These are phyloP conservation scores for Acidiella bohemica DNA, from an alignment of 495 filamentous ascomycete species.

Conservation along the genomic window DNA sequence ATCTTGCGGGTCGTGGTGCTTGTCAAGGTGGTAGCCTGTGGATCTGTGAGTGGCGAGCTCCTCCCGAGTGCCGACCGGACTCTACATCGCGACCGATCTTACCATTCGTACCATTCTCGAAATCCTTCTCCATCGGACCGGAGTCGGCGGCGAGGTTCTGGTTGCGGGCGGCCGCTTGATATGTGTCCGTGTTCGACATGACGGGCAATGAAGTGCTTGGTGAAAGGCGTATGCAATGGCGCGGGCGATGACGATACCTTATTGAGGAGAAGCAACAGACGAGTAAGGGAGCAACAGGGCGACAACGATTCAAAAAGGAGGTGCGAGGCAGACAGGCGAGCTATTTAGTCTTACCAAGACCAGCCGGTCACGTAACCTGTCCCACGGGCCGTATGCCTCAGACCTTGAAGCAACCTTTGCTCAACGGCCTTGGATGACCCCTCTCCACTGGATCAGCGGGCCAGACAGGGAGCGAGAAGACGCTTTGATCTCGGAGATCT, in stretches of 20 bases:
- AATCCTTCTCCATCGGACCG: conserved; percentile 24
- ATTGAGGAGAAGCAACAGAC: too few species aligned
- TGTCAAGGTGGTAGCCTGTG: conserved; percentile 23
- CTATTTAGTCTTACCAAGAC: not conserved
- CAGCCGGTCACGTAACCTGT: not conserved
- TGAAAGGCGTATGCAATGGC: not conserved
- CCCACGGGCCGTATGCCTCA: too few species aligned
- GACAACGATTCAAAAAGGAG: not conserved
- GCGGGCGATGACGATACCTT: not conserved
- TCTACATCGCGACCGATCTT: too few species aligned
- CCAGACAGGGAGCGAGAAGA: too few species aligned
- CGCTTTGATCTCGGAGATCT: too few species aligned
- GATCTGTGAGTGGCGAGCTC: not conserved
- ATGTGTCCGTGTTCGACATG: conserved; percentile 3
- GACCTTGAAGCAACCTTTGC: too few species aligned
- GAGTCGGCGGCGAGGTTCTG: conserved; percentile 6
- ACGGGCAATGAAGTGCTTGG: not conserved
- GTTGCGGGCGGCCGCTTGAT: conserved; percentile 16
- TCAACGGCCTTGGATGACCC: too few species aligned
- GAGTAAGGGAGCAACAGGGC: not conserved
- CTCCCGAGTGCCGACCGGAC: too few species aligned
- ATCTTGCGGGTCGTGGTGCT: conserved; percentile 25
- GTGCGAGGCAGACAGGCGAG: not conserved
- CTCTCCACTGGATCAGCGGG: too few species aligned
- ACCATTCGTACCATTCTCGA: conserved; percentile 10